A percentile compares a stretch with the other conserved stretches of the same genome.
phyloP scores from a whole-genome alignment of 1,284 basidiomycete species.

The Heliocybe sulcata region DNA sequence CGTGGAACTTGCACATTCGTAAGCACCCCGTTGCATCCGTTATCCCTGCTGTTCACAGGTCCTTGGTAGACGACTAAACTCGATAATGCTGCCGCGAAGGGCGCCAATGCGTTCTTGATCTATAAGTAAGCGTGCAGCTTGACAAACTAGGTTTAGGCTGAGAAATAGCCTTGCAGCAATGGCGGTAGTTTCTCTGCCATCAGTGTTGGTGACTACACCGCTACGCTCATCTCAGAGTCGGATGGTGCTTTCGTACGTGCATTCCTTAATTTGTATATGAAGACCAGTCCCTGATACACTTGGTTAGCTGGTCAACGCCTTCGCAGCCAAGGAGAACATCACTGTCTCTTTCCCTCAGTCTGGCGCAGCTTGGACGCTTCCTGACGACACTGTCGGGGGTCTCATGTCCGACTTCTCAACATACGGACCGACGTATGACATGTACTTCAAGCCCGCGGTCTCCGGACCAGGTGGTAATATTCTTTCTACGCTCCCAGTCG shows the following conservation, averaged over 20 bases:
- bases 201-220: conserved; percentile 33
- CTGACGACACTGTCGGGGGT: conserved; percentile 15
- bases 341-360: conserved; percentile 37
- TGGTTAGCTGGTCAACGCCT: conserved; percentile 29
- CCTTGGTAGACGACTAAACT: conserved; percentile 23
- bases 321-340: conserved; percentile 28
- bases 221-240: conserved; percentile 27
- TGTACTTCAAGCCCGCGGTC: conserved; percentile 39
- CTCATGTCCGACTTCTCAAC: neutral
- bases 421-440: conserved; percentile 36
- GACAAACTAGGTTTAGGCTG: neutral
- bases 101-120: conserved; percentile 39
- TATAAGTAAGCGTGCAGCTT: conserved; percentile 37
- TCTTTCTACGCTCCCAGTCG: conserved; percentile 46
- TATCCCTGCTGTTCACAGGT: conserved; percentile 6
- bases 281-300: conserved; percentile 7
- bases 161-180: conserved; percentile 24
- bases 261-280: conserved; percentile 11
- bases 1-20: conserved; percentile 46
- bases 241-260: conserved; percentile 26
- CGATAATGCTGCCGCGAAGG: conserved; percentile 41
- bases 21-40: conserved; percentile 5
- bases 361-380: conserved; percentile 17
- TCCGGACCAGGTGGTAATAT: conserved; percentile 49
- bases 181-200: conserved; percentile 34